Base-by-base conservation (phyloP, 768 basidiomycete species). In the Russula griseocarnosa region DNA sequence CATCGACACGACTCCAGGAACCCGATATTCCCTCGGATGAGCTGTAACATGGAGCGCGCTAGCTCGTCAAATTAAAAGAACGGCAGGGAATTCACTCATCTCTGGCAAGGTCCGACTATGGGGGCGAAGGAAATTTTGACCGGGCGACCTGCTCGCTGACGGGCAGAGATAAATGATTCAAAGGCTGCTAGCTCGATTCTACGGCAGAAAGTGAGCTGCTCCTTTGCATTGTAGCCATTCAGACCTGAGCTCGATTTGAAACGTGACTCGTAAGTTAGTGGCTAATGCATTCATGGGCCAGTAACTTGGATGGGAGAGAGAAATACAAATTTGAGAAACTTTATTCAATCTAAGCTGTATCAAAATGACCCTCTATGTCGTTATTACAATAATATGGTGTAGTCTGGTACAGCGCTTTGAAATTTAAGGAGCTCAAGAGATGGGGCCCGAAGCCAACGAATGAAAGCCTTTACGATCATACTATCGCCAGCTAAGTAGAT, bases 81-180 rank as follows among this genome's bases (percentile, higher is more conserved):
- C 28, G 28, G 28, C 13, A 16, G 13, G 10, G 38, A 14, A 40
- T 40, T 40, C 38, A 40, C 5, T 16, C 38, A 40, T 16, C 28
- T 4, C 28, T 28, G 14, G 16, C 38, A 40, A 14, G 34, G 36
- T 36, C 36, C 36, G 14, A 40, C 38, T 40, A 40, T 13, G 11
- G 38, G 38, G 38, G 1, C 3, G 4, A 13, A 14, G 10, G 13
- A 46, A 46, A 44, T 22, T 3, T 46, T n/a, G 9, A 44, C 24
- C 42, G 55, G 30, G 22, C 50, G 28, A 26, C 62, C 55, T 14
- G 18, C 38, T 24, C 3, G 22, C 18, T 46, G 22, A 0, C 62
- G 62, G 20, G 49, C 55, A 34, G 40, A 30, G 36, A 63, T 10
- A 28, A 62, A 40, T 40, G 54, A 46, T 5, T 10, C 9, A 26